Percentiles rank a stretch among this genome's conserved stretches.
phyloP scores from a whole-genome alignment of 2,329 filamentous ascomycete species.

The Colletotrichum horii region DNA sequence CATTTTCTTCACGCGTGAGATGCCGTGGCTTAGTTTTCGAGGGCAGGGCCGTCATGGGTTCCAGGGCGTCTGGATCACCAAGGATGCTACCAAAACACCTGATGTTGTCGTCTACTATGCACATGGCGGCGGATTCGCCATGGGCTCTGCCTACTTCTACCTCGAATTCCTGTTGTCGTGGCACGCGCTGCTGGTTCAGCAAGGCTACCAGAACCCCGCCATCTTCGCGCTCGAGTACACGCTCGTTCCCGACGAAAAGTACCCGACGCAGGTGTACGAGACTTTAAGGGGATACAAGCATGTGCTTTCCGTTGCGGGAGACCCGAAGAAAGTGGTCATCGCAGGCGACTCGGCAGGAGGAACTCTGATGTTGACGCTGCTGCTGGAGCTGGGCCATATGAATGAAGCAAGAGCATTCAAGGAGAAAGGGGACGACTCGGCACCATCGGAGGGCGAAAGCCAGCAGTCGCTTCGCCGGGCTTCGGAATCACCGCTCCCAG shows the following conservation, averaged over 20 bases:
- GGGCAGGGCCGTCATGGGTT: conserved; percentile 31
- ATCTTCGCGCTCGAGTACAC: conserved; percentile 84
- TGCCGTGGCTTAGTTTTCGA: not conserved
- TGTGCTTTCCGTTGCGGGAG: conserved; percentile 62
- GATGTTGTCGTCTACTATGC: conserved; percentile 84
- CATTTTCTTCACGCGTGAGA: not conserved
- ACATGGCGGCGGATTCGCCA: conserved; percentile 83
- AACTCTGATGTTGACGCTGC: conserved; percentile 73
- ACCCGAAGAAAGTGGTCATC: conserved; percentile 70
- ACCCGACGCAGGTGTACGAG: conserved; percentile 76
- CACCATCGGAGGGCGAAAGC: conserved; percentile 12
- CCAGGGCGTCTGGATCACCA: conserved; percentile 73
- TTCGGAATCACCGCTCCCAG: conserved; percentile 33
- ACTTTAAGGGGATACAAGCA: conserved; percentile 74
- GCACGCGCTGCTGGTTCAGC: conserved; percentile 67
- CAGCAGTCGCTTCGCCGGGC: conserved; percentile 6
- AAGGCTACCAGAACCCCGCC: conserved; percentile 76
- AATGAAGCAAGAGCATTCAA: conserved; percentile 27
- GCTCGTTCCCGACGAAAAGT: conserved; percentile 75
- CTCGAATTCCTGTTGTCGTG: conserved; percentile 81
- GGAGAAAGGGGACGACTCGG: conserved; percentile 1
- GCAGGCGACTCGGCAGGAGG: conserved; percentile 83
- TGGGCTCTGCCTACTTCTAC: conserved; percentile 86
- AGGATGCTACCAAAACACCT: conserved; percentile 63
- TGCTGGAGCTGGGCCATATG: conserved; percentile 67